These are phyloP conservation scores for Neurospora tetraspora DNA, from an alignment of 495 filamentous ascomycete species.

Conservation along the genomic window DNA sequence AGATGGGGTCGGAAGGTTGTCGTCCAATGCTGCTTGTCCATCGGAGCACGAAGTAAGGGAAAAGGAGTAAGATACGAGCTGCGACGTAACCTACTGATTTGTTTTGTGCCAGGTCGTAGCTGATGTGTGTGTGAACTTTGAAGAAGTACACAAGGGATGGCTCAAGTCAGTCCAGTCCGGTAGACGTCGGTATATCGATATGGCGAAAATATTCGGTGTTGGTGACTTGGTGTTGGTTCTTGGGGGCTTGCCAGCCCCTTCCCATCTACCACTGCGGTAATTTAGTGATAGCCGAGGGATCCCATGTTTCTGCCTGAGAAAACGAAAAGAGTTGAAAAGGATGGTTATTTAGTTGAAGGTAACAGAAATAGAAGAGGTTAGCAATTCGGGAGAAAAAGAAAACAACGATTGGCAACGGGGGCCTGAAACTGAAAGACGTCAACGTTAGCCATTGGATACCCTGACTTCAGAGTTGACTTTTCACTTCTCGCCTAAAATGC, in stretches of 20 bases:
- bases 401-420: neutral
- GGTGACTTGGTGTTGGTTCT: neutral
- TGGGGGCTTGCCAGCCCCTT: neutral
- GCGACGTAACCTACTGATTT: slow-evolving; percentile 11
- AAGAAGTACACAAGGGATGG: neutral
- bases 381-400: neutral
- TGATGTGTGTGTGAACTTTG: neutral
- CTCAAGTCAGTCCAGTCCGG: neutral
- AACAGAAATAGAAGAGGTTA: neutral
- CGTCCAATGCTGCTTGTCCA: neutral
- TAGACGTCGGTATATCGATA: neutral
- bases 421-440: neutral
- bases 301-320: neutral
- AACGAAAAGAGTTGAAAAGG: neutral
- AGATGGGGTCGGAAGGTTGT: neutral
- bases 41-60: neutral
- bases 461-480: neutral
- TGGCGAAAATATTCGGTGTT: neutral
- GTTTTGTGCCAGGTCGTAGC: neutral
- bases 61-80: slow-evolving; percentile 13
- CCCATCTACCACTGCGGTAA: no score
- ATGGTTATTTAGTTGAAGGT: neutral
- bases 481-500: neutral
- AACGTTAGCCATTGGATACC: neutral
- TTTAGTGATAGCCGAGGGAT: neutral